Percentiles rank a stretch among this genome's conserved stretches.
These are phyloP conservation scores for Ricinus communis DNA, from an alignment of 345 rosid genomes.

Conservation along the genomic window DNA sequence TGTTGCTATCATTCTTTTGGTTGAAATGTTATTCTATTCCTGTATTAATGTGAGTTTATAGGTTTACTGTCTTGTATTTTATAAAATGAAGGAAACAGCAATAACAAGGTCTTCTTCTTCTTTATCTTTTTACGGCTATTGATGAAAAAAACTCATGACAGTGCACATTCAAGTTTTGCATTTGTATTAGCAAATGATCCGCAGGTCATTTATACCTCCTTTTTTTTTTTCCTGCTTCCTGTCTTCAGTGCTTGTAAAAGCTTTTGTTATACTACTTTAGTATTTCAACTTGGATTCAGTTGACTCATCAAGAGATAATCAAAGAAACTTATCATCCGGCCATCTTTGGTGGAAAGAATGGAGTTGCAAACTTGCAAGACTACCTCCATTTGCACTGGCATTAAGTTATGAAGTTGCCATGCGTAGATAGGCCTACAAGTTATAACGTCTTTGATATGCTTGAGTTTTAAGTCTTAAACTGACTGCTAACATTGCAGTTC, in stretches of 20 bases:
- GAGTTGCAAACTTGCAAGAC: neutral
- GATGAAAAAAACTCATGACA: neutral
- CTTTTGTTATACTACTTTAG: neutral
- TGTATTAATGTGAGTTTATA: slow-evolving; percentile 35
- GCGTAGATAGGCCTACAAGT: too few species aligned
- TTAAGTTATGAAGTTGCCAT: too few species aligned
- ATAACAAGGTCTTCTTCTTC: slow-evolving; percentile 26
- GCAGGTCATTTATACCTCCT: too few species aligned
- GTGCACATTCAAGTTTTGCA: neutral
- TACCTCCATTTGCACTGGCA: too few species aligned
- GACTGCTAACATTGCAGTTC: too few species aligned
- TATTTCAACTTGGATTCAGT: neutral
- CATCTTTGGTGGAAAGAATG: neutral
- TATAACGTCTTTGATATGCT: too few species aligned
- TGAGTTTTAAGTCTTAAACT: too few species aligned
- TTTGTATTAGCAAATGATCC: neutral
- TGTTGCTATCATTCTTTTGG: slow-evolving; percentile 36
- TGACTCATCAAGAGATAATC: neutral
- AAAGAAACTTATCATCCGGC: neutral
- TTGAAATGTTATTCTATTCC: slow-evolving; percentile 12
- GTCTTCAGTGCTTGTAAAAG: neutral
- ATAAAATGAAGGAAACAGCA: slow-evolving; percentile 32
- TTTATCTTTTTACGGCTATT: slow-evolving; percentile 1
- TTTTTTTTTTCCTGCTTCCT: neutral
- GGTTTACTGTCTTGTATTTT: slow-evolving; percentile 32